Conservation (phyloP, 768 basidiomycete species). For the Leccinum olivaceopallidum region DNA sequence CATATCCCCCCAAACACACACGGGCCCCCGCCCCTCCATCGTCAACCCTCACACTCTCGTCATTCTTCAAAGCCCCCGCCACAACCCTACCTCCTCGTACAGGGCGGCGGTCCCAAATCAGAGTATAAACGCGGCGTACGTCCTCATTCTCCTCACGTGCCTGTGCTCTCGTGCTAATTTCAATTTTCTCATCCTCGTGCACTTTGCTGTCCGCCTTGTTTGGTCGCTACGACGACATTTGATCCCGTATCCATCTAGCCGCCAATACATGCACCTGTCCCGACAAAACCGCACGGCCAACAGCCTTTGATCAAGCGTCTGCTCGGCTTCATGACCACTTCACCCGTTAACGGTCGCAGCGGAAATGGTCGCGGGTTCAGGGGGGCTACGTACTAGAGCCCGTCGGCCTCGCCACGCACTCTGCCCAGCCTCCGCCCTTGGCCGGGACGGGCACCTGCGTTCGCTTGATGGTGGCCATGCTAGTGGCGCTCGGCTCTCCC, state of each 20-base stretch:
- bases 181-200: conserved; percentile 4
- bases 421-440: neutral
- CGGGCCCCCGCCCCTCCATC: conserved; percentile 14
- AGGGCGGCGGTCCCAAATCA: conserved; percentile 29
- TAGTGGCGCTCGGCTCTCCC: neutral
- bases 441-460: neutral
- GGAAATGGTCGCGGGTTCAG: conserved; percentile 27
- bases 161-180: conserved; percentile 18
- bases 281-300: conserved; percentile 27
- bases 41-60: conserved; percentile 21
- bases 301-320: conserved; percentile 34
- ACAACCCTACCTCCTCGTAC: conserved; percentile 29
- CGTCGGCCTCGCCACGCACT: neutral
- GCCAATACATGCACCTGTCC: conserved; percentile 31
- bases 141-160: conserved; percentile 15
- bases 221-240: conserved; percentile 11
- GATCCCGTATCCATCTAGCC: conserved; percentile 13
- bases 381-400: conserved; percentile 27
- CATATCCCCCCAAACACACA: conserved; percentile 13
- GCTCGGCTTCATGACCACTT: conserved; percentile 28
- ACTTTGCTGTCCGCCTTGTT: conserved; percentile 5
- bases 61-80: conserved; percentile 24
- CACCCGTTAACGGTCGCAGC: conserved; percentile 26
- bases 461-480: neutral
- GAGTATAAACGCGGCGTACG: conserved; percentile 35